Evolutionary conservation across 495 filamentous ascomycete species (phyloP).

Genomic region (Bombardia bombarda): DNA sequence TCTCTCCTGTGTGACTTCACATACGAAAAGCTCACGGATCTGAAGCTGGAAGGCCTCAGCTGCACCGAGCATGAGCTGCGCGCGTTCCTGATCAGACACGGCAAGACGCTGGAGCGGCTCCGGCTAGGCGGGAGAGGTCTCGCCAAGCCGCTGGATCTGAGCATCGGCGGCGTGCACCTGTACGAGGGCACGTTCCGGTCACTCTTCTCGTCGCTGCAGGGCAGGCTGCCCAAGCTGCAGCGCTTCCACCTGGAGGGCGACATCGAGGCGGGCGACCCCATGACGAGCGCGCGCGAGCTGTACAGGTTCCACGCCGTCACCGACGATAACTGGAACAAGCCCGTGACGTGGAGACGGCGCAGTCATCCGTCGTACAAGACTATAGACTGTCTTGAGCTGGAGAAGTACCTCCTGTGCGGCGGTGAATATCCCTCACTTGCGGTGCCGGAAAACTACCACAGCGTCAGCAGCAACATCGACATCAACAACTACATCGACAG

Average conservation of each 20-base stretch:
- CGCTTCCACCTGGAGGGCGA: constrained; percentile 40
- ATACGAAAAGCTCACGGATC: constrained; percentile 30
- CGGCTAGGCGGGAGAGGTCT: constrained; percentile 38
- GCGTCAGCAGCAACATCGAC: no score
- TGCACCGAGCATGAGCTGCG: constrained; percentile 38
- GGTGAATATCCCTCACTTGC: constrained; percentile 27
- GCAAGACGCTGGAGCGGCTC: constrained; percentile 29
- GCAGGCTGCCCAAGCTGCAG: constrained; percentile 25
- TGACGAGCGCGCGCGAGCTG: constrained; percentile 28
- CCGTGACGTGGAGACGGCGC: constrained; percentile 16
- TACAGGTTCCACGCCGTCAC: constrained; percentile 37
- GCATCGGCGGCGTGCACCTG: constrained; percentile 36
- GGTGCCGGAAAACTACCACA: not conserved
- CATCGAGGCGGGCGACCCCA: constrained; percentile 31
- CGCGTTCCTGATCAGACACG: constrained; percentile 33
- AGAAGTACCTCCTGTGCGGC: constrained; percentile 33
- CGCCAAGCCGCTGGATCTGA: constrained; percentile 29
- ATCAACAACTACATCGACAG: no score
- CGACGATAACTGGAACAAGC: constrained; percentile 32
- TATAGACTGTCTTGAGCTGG: constrained; percentile 33
- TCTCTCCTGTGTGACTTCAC: constrained; percentile 31
- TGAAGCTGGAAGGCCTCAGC: constrained; percentile 35
- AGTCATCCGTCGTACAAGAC: constrained; percentile 23
- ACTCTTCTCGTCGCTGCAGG: constrained; percentile 30
- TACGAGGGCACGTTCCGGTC: constrained; percentile 35